Conservation (phyloP, 2,329 filamentous ascomycete species). For the Diaporthe amygdali region DNA sequence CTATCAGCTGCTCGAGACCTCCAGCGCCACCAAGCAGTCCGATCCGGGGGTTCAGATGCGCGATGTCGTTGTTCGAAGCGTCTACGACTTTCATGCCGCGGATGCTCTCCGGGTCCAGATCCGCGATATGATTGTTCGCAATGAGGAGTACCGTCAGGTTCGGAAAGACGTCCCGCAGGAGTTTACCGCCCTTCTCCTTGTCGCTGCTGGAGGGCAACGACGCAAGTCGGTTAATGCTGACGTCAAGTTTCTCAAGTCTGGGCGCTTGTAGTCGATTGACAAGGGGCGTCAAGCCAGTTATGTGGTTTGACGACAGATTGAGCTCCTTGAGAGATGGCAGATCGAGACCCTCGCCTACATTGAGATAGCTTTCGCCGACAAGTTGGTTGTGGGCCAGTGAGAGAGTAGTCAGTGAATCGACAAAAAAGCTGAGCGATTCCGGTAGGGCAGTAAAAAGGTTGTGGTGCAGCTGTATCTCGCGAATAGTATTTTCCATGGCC, state of each 20-base stretch:
- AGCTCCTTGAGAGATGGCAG: conserved; percentile 79
- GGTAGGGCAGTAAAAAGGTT: conserved; percentile 79
- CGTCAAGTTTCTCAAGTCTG: conserved; percentile 75
- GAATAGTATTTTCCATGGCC: conserved; percentile 56
- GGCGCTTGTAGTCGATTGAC: conserved; percentile 74
- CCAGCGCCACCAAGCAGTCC: conserved; percentile 73
- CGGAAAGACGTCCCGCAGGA: conserved; percentile 71
- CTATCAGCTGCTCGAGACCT: conserved; percentile 71
- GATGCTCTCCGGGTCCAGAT: conserved; percentile 75
- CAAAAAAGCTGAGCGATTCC: conserved; percentile 72
- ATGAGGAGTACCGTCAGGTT: conserved; percentile 73
- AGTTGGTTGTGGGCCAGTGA: conserved; percentile 80
- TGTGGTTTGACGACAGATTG: conserved; percentile 75
- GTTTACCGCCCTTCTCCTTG: conserved; percentile 18
- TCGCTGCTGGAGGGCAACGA: conserved; percentile 60
- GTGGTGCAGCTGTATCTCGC: conserved; percentile 72
- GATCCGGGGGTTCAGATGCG: conserved; percentile 78
- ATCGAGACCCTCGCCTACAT: conserved; percentile 60
- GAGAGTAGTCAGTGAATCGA: conserved; percentile 71
- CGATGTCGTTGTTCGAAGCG: conserved; percentile 84
- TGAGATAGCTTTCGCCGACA: conserved; percentile 67
- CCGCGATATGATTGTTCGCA: conserved; percentile 79
- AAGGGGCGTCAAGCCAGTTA: conserved; percentile 73
- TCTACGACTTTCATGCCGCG: conserved; percentile 78
- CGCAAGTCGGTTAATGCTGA: conserved; percentile 81